A percentile compares a stretch with the other conserved stretches of the same genome.
Evolutionary conservation across 306 rosid species (phyloP).

Genomic region (Biancaea sappan): DNA sequence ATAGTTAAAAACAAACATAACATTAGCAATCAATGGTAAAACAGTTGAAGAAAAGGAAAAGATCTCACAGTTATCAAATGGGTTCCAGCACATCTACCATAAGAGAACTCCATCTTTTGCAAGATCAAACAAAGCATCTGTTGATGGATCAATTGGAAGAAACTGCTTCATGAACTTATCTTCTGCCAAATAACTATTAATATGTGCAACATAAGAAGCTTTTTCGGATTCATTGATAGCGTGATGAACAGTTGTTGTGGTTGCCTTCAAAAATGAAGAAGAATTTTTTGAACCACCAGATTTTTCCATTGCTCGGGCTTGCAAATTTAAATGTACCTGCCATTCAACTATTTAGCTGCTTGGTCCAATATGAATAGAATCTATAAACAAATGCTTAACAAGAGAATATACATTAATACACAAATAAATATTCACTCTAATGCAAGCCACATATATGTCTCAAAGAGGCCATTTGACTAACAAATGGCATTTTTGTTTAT

Average conservation of each 20-base stretch:
- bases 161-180: conserved; percentile 62
- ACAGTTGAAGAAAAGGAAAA: not conserved
- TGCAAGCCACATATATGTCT: conserved; percentile 4
- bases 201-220: conserved; percentile 79
- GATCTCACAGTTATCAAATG: conserved; percentile 1
- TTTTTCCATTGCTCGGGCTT: conserved; percentile 55
- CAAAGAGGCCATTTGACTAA: conserved; percentile 4
- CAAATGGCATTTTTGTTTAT: not conserved
- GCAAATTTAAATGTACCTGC: conserved; percentile 81
- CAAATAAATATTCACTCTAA: conserved; percentile 1
- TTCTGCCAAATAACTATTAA: conserved; percentile 59
- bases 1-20: conserved; percentile 38
- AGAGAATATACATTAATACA: not conserved
- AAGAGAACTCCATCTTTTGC: conserved; percentile 79
- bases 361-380: conserved; percentile 24
- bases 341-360: conserved; percentile 34
- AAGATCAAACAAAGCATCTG: conserved; percentile 66
- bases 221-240: conserved; percentile 91
- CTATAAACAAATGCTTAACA: conserved; percentile 4
- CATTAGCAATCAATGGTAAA: conserved; percentile 5
- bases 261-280: conserved; percentile 84
- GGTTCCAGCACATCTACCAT: conserved; percentile 49
- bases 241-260: conserved; percentile 87
- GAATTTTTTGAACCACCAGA: conserved; percentile 69
- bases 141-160: conserved; percentile 64